phyloP scores from a whole-genome alignment of 2,329 filamentous ascomycete genomes.

The Xylariaceae sp. region DNA sequence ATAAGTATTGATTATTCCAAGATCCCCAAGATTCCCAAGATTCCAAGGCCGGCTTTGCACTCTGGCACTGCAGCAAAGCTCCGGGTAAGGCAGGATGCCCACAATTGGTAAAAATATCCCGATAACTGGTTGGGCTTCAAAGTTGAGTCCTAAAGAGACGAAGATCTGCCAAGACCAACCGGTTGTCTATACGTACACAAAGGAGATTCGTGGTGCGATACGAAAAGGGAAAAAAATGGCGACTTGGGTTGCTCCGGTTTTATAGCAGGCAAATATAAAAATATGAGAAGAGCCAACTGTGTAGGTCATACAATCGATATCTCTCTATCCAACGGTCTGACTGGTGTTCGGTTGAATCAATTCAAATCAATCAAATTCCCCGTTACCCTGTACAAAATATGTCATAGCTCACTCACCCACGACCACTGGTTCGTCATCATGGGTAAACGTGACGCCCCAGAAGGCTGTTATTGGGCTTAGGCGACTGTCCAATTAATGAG shows the following conservation, averaged over 20 bases:
- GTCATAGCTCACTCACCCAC: constrained; percentile 27
- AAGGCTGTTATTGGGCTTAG: constrained; percentile 32
- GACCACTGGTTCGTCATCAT: constrained; percentile 33
- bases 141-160: background rate
- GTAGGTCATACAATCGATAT: background rate
- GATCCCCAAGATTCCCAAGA: too few species aligned
- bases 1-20: background rate
- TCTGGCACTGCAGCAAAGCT: background rate
- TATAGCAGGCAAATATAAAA: background rate
- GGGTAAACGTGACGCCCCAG: constrained; percentile 35
- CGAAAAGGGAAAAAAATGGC: constrained; percentile 5
- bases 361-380: background rate
- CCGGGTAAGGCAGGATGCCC: constrained; percentile 1
- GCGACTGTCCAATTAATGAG: constrained; percentile 16
- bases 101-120: constrained; percentile 12
- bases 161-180: constrained; percentile 1
- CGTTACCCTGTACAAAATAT: constrained; percentile 21
- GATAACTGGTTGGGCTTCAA: constrained; percentile 25
- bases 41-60: too few species aligned
- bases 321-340: background rate
- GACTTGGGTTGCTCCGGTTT: background rate
- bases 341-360: background rate
- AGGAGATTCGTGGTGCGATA: constrained; percentile 8
- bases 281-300: background rate
- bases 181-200: constrained; percentile 2